Evolutionary conservation across 1,139 yeast genomes (phyloP).

Genomic region (Blastobotrys malaysiensis): DNA sequence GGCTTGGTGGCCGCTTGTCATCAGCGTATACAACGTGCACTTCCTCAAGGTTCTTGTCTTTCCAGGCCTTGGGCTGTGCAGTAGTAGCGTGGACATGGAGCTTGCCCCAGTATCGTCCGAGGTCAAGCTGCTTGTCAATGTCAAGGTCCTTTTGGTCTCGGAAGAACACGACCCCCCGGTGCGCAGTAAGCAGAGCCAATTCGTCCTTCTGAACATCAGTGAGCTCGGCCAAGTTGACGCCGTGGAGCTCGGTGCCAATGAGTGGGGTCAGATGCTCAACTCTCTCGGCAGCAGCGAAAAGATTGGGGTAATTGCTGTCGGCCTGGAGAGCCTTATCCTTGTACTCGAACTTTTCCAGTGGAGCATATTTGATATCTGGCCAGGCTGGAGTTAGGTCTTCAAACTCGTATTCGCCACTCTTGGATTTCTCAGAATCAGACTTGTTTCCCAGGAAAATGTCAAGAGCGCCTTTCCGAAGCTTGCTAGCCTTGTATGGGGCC

Average conservation of each 20-base stretch:
- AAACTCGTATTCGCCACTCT: constrained; percentile 22
- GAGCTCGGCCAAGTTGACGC: constrained; percentile 53
- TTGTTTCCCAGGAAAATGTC: constrained; percentile 7
- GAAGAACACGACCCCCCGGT: constrained; percentile 64
- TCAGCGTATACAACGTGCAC: constrained; percentile 52
- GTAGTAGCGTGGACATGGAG: constrained; percentile 72
- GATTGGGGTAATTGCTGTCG: constrained; percentile 48
- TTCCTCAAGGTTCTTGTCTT: constrained; percentile 42
- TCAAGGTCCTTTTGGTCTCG: constrained; percentile 53
- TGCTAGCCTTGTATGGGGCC: background rate
- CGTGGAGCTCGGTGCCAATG: constrained; percentile 57
- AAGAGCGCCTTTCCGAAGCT: constrained; percentile 4
- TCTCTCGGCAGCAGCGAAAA: constrained; percentile 43
- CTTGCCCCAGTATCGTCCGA: constrained; percentile 60
- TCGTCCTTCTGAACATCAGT: constrained; percentile 54
- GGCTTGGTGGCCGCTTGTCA: constrained; percentile 26
- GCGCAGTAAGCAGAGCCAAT: constrained; percentile 57
- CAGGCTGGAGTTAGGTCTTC: constrained; percentile 29
- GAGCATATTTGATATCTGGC: constrained; percentile 30
- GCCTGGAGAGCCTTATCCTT: constrained; percentile 37
- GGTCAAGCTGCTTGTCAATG: constrained; percentile 48
- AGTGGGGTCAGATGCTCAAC: constrained; percentile 50
- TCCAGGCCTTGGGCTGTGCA: constrained; percentile 52
- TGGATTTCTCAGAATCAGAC: constrained; percentile 10
- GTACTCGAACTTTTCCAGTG: constrained; percentile 22